Evolutionary conservation across 2,329 filamentous ascomycete genomes (phyloP).

Genomic region (Trichoderma asperellum): DNA sequence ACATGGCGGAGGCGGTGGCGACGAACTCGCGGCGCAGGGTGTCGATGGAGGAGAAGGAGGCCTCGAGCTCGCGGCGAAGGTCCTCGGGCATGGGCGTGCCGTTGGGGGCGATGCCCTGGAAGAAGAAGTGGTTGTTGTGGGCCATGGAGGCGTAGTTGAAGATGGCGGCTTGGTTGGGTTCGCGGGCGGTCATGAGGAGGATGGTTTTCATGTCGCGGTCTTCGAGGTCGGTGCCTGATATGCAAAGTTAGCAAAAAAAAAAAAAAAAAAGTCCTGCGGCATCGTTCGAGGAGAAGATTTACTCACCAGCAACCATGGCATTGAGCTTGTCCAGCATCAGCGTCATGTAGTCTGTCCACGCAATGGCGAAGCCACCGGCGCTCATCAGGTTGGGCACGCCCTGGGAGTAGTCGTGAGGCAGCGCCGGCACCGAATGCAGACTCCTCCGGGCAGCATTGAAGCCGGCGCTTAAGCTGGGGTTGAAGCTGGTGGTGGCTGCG

Average conservation of each 20-base stretch:
- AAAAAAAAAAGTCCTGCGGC: neutral
- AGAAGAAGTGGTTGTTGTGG: conserved; percentile 88
- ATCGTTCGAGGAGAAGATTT: neutral
- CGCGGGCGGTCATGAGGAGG: conserved; percentile 74
- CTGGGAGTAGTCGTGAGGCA: conserved; percentile 52
- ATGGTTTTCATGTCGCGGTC: conserved; percentile 67
- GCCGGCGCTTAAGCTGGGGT: conserved; percentile 2
- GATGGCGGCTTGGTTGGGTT: conserved; percentile 73
- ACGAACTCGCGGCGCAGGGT: conserved; percentile 81
- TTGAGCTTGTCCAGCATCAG: conserved; percentile 78
- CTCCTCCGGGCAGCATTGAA: conserved; percentile 42
- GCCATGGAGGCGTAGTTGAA: conserved; percentile 99
- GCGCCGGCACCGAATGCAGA: conserved; percentile 51
- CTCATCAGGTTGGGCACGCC: conserved; percentile 74
- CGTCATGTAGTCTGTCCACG: conserved; percentile 83
- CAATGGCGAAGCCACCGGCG: conserved; percentile 68
- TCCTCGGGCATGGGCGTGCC: conserved; percentile 57
- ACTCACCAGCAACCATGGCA: conserved; percentile 69
- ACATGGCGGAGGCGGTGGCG: conserved; percentile 84
- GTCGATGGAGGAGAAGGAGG: conserved; percentile 79
- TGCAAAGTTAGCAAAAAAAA: neutral
- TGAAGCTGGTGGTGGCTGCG: conserved; percentile 29
- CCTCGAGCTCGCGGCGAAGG: conserved; percentile 64
- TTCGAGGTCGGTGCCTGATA: conserved; percentile 66
- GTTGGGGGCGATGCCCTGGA: conserved; percentile 56